Base-by-base conservation (phyloP, 495 filamentous ascomycete species). In the Chaetomium fimeti region DNA sequence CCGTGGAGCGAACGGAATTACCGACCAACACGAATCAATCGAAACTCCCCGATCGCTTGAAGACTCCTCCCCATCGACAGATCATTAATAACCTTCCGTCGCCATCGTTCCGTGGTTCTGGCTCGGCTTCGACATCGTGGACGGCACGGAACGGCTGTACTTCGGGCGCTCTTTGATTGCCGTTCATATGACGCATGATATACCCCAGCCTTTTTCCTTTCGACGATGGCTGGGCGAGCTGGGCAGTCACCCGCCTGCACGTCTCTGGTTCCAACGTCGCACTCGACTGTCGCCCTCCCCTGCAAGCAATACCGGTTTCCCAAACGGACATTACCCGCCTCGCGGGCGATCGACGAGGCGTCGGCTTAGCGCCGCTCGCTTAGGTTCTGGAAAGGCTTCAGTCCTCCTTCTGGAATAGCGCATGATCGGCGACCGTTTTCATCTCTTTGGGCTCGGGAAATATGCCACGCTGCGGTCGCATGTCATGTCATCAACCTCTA, bases 151-250 rank as follows among this genome's bases (percentile, higher is more conserved):
- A 66, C 74, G 74, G 74, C 72, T 66, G 69, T 74, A 73, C 64
- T 42, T 76, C 74, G 74, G 74, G 47, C 67, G 49, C 68, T 76
- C 68, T 74, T 72, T 76, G 69, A 76, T 76, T 76, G 72, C 74
- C 58, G 66, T 61, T 66, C 68, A 75, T 72, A 74, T 65, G 60
- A 62, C 64, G 64, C 25, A 57, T 51, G 52, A 52, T 74, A 70
- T 71, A 63, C 4, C 52, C 42, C 45, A 64, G 56, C 51, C 13
- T 38, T 47, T 24, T 27, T 27, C 25, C 49, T 32, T 45, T 32
- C 47, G 42, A 28, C 25, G 47, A 36, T 36, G 32, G 32, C 32
- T 36, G 32, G 32, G 43, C 20, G 16, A 9, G 32, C 32, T 36
- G 32, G 32, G 43, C 20, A 8, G 54, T 58, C 28, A 43, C 55